phyloP scores from a whole-genome alignment of 2,329 filamentous ascomycete genomes.

The Diplodia seriata region DNA sequence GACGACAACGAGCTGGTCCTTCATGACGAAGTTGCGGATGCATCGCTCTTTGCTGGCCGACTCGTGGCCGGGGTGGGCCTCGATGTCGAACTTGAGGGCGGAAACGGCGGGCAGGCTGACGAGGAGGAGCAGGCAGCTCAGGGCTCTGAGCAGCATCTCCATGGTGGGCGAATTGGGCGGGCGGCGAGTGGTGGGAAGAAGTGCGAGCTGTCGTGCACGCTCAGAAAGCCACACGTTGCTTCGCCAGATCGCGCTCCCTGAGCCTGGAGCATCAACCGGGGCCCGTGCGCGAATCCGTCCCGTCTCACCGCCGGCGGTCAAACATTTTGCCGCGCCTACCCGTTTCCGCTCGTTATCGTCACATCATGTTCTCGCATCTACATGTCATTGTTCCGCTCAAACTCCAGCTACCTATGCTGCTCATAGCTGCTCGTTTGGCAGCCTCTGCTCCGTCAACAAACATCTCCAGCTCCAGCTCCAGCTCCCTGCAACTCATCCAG shows the following conservation, averaged over 20 bases:
- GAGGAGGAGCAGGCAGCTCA: conserved; percentile 49
- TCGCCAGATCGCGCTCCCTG: conserved; percentile 14
- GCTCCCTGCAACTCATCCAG: background rate
- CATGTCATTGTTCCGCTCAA: background rate
- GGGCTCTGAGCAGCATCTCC: conserved; percentile 45
- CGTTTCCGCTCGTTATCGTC: background rate
- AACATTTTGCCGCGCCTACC: background rate
- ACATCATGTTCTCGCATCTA: background rate
- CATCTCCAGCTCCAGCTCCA: background rate
- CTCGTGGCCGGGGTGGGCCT: conserved; percentile 70
- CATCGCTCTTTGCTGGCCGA: conserved; percentile 77
- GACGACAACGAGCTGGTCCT: conserved; percentile 93
- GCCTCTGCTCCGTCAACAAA: no score
- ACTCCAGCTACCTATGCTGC: background rate
- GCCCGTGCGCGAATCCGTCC: background rate
- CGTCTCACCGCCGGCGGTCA: background rate
- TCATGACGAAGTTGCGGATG: conserved; percentile 93
- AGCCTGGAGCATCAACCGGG: background rate
- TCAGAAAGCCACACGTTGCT: conserved; percentile 24
- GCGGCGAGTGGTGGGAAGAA: background rate
- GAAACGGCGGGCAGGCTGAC: conserved; percentile 52
- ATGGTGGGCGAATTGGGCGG: conserved; percentile 37
- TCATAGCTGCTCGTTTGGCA: no score
- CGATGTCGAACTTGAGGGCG: conserved; percentile 93
- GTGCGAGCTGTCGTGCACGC: conserved; percentile 9